These are phyloP conservation scores for Phytophthora sojae DNA, from an alignment of 352 stramenopile species.

Conservation along the genomic window DNA sequence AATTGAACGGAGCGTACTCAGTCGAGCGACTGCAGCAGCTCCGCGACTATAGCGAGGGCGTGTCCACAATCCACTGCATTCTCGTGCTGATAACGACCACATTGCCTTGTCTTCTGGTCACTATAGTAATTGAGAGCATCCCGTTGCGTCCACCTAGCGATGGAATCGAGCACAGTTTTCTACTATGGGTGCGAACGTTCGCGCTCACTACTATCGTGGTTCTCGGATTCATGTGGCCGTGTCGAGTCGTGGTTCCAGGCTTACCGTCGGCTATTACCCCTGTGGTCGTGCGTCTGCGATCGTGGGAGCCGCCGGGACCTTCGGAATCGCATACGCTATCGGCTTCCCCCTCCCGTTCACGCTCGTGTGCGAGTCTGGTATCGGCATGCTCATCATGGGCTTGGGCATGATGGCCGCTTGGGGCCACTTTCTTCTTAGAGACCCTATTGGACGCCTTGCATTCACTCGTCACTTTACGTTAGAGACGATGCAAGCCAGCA, in stretches of 20 bases:
- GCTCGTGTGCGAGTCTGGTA: neutral
- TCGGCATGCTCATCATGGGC: neutral
- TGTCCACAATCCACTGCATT: neutral
- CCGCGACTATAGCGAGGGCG: neutral
- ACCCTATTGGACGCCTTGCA: neutral
- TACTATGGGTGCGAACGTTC: neutral
- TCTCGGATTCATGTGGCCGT: neutral
- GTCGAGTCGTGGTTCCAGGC: neutral
- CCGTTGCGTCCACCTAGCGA: neutral
- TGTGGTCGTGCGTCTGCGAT: neutral
- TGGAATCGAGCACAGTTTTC: neutral
- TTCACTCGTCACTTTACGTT: neutral
- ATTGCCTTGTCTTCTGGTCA: neutral
- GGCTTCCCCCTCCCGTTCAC: conserved; percentile 10
- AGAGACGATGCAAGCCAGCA: neutral
- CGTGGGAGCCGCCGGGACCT: neutral
- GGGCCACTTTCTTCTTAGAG: neutral
- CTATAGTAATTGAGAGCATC: neutral
- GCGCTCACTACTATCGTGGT: neutral
- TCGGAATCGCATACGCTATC: neutral
- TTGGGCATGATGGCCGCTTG: neutral
- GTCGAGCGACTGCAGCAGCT: neutral
- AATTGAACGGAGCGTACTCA: conserved; percentile 1
- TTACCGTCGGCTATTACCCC: neutral
- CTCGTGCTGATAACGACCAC: neutral